Conservation (phyloP, 495 filamentous ascomycete genomes). For the Trichoderma gamsii region DNA sequence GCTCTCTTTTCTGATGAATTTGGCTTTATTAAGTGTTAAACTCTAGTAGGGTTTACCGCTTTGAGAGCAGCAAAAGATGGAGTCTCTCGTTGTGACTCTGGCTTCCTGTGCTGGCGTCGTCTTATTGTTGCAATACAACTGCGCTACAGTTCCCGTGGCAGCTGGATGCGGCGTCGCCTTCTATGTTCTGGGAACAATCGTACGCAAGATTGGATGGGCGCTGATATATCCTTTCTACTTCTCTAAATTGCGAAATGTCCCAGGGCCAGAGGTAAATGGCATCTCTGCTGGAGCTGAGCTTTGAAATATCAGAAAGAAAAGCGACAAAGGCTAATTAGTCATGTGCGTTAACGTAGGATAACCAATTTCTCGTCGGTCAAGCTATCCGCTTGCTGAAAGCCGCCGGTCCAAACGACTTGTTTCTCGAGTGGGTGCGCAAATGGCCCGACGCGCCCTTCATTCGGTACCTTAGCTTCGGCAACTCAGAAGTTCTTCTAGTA, state of each 20-base stretch:
- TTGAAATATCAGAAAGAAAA: background rate
- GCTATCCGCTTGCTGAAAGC: background rate
- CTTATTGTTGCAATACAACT: background rate
- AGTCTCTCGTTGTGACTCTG: background rate
- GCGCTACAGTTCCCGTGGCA: background rate
- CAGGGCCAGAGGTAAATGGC: background rate
- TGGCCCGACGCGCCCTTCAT: conserved; percentile 36
- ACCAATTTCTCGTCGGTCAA: conserved; percentile 9
- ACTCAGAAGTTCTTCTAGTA: conserved; percentile 29
- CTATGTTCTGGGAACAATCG: background rate
- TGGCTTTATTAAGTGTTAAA: background rate
- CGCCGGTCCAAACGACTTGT: background rate
- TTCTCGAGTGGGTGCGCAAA: conserved; percentile 14
- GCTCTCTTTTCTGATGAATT: background rate
- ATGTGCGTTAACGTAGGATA: background rate
- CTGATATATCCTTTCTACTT: conserved; percentile 6
- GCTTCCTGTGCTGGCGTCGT: background rate
- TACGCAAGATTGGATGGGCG: background rate
- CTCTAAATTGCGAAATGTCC: background rate
- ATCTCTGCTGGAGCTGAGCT: background rate
- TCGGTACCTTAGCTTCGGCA: conserved; percentile 29
- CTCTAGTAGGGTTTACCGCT: background rate
- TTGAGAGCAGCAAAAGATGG: background rate
- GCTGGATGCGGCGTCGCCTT: background rate
- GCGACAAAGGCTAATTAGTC: background rate